Base-by-base conservation (phyloP, 306 rosid genomes). In the Sechiopsis laciniata region DNA sequence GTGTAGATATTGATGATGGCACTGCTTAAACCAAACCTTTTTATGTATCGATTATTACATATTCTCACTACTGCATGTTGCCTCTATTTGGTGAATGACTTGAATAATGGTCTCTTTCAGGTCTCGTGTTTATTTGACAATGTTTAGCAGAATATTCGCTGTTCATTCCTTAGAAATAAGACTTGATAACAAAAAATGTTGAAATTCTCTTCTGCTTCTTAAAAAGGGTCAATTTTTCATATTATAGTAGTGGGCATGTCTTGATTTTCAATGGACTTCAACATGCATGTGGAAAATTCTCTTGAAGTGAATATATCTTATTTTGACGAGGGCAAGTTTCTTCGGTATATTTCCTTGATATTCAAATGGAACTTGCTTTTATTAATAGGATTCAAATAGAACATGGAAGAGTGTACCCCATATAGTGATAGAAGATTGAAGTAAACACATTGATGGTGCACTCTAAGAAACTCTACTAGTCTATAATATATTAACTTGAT, bases 91-190 rank as follows among this genome's bases (percentile, higher is more conserved):
- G 48, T 42, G 48, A 42, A 42, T 69, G 40, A 15, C 21, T 69
- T 21, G 12, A 21, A 48, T 9, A 48, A 48, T 50, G 45, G 37
- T 12, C 40, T 46, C 8, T 68, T 46, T 68, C 73, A 6, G 73
- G 57, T 46, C 57, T 14, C 73, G 15, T 14, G 13, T 48, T 68
- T 24, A 6, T 48, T 7, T 50, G 20, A 50, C 58, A 22, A 22
- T n/a, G 58, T 46, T 68, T 68, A 13, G 73, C 50, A 69, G 58
- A 69, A 69, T 69, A 50, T 69, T 69, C 24, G 48, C 24, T 67
- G 55, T 45, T 68, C 20, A 37, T 60, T 60, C 11, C 8, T 37
- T 45, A 68, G 40, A 48, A 48, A 11, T 46, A 11, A 48, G 55
- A 45, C 32, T 37, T 5, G 52, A 48, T 48, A 48, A 48, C 52